Conservation (phyloP, 2,329 filamentous ascomycete genomes). For the Teratosphaeriaceae sp. region DNA sequence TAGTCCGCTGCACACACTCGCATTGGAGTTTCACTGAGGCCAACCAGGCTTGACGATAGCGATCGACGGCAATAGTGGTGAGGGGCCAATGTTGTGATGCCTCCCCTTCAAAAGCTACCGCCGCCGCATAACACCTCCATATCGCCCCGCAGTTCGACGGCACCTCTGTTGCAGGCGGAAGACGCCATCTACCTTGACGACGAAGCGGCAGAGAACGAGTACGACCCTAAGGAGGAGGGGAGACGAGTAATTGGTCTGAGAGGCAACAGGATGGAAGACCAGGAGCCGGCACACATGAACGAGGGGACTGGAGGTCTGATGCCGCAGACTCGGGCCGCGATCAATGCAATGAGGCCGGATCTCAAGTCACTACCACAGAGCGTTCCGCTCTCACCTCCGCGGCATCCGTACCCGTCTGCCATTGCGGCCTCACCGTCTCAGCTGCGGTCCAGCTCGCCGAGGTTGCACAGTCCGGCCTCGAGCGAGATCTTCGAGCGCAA, state of each 20-base stretch:
- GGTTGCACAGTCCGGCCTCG: conserved; percentile 69
- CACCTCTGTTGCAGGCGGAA: conserved; percentile 9
- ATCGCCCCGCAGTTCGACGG: conserved; percentile 8
- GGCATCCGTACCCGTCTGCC: conserved; percentile 16
- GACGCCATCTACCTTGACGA: background rate
- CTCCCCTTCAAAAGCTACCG: conserved; percentile 1
- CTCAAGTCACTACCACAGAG: conserved; percentile 8
- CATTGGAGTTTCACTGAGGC: too few relatives aligned
- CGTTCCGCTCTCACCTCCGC: conserved; percentile 20
- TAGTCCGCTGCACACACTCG: too few relatives aligned
- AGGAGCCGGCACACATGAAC: conserved; percentile 4
- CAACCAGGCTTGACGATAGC: too few relatives aligned
- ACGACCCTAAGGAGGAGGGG: conserved; percentile 16
- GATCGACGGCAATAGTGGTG: too few relatives aligned
- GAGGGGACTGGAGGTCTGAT: conserved; percentile 4
- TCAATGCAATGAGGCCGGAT: conserved; percentile 8
- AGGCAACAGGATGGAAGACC: conserved; percentile 14
- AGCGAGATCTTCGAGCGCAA: conserved; percentile 86
- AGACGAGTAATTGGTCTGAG: conserved; percentile 16
- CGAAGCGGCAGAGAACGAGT: conserved; percentile 6
- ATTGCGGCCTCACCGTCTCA: conserved; percentile 33
- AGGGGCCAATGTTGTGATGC: background rate
- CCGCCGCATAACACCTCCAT: conserved; percentile 1
- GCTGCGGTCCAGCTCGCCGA: conserved; percentile 62
- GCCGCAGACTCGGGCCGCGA: conserved; percentile 10